Percentiles rank a stretch among this genome's conserved stretches.
Conservation (phyloP, 108 stramenopile species). For the Nitzschia sp. region DNA sequence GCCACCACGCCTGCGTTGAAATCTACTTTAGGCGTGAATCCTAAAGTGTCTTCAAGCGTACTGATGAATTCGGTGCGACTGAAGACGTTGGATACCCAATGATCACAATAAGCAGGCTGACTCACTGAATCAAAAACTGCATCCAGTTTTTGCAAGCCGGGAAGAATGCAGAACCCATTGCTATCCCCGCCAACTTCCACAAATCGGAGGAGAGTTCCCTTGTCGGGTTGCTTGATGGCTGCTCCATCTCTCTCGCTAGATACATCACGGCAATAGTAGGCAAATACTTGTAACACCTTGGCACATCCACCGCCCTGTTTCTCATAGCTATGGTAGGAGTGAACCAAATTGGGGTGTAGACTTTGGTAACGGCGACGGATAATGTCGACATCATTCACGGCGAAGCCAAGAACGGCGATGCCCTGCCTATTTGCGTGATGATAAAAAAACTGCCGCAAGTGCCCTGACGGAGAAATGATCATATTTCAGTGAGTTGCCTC, state of each 20-base stretch:
- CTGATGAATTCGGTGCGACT: constrained; percentile 77
- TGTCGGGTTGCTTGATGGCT: constrained; percentile 43
- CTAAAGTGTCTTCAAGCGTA: constrained; percentile 77
- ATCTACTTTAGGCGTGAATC: constrained; percentile 82
- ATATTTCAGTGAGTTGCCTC: constrained; percentile 33
- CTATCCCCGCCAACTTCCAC: constrained; percentile 34
- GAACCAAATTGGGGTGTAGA: constrained; percentile 65
- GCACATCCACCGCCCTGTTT: neutral
- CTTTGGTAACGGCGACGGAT: constrained; percentile 50
- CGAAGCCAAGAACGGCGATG: constrained; percentile 75
- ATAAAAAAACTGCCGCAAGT: constrained; percentile 55
- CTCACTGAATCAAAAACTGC: constrained; percentile 61
- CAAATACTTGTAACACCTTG: constrained; percentile 78
- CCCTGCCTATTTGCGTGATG: constrained; percentile 64
- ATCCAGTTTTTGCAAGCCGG: constrained; percentile 59
- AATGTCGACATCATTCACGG: constrained; percentile 50
- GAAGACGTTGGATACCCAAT: constrained; percentile 80
- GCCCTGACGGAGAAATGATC: constrained; percentile 18
- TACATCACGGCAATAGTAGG: constrained; percentile 55
- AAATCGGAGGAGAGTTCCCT: constrained; percentile 80
- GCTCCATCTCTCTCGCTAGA: constrained; percentile 19
- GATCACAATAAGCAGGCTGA: constrained; percentile 80
- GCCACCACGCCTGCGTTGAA: constrained; percentile 93
- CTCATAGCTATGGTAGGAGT: constrained; percentile 29
- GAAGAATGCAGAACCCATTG: constrained; percentile 35